phyloP scores from a whole-genome alignment of 345 rosid genomes.

The Syzygium oleosum region DNA sequence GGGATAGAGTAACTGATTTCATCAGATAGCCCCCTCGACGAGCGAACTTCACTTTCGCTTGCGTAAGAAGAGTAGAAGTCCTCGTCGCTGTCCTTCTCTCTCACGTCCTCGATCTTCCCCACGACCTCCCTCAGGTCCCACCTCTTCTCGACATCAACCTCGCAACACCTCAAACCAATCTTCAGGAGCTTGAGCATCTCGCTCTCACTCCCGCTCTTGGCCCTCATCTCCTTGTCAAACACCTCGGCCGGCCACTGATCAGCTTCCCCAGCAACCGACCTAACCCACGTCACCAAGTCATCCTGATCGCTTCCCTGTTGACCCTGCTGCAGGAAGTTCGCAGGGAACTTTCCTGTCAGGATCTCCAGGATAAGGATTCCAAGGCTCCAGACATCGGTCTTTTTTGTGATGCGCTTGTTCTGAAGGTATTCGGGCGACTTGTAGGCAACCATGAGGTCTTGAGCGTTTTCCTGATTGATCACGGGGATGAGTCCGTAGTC shows the following conservation, averaged over 20 bases:
- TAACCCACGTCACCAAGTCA: slow-evolving; percentile 47
- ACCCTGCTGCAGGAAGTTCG: slow-evolving; percentile 34
- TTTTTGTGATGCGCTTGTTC: slow-evolving; percentile 59
- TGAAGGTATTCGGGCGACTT: slow-evolving; percentile 75
- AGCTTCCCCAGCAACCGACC: slow-evolving; percentile 4
- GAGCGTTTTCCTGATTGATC: slow-evolving; percentile 70
- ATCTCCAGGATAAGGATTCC: slow-evolving; percentile 77
- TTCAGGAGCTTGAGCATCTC: slow-evolving; percentile 50
- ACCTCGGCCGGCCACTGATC: slow-evolving; percentile 13
- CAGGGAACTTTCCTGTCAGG: slow-evolving; percentile 55
- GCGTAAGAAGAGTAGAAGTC: slow-evolving; percentile 44
- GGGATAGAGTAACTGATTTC: slow-evolving; percentile 7
- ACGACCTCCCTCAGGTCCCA: slow-evolving; percentile 60
- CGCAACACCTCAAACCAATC: slow-evolving; percentile 62
- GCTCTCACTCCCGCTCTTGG: slow-evolving; percentile 13
- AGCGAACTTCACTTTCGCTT: slow-evolving; percentile 36
- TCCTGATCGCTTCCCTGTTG: slow-evolving; percentile 18
- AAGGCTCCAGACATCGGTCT: slow-evolving; percentile 81
- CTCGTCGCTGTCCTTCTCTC: slow-evolving; percentile 34
- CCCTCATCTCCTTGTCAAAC: slow-evolving; percentile 54
- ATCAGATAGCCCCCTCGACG: slow-evolving; percentile 26
- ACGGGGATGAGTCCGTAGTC: slow-evolving; percentile 73
- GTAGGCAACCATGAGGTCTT: slow-evolving; percentile 79
- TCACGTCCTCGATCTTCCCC: slow-evolving; percentile 51
- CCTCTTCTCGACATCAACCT: slow-evolving; percentile 66